Base-by-base conservation (phyloP, 2,329 filamentous ascomycete species). In the Phoma herbarum region DNA sequence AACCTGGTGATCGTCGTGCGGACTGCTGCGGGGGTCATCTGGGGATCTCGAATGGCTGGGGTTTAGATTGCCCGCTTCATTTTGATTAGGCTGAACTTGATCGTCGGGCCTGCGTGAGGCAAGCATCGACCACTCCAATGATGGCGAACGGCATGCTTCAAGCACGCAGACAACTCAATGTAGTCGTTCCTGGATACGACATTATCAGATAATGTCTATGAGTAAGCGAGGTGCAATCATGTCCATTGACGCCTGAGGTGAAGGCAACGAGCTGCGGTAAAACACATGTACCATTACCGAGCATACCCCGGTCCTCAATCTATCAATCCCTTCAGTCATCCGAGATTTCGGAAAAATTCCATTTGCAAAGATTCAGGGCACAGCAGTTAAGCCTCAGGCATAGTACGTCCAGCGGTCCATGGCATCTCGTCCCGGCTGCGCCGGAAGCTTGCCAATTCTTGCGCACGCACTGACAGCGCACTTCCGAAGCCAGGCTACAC, bases 381-480 rank as follows among this genome's bases (percentile, higher is more conserved):
- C 45, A 44, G 44, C 53, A 46, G 52, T 52, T 66, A 63, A 69
- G 63, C 66, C 59, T 68, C 59, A 60, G 59, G 42, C 48, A 52
- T 37, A 59, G 58, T 60, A 66, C 55, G 65, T 63, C 63, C 67
- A 62, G 51, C 47, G 50, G 58, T 60, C 52, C 43, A 48, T 59
- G 73, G 74, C 63, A 71, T 63, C 63, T 63, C 73, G 69, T 75
- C 73, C 74, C 74, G 74, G 67, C 62, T 68, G 57, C 64, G 68
- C 74, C 74, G 74, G 60, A 65, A 68, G 59, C 53, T 63, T 68
- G 45, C 57, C 46, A 59, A 26, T 35, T 60, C 46, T 42, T 61
- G 46, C 52, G 28, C 47, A 59, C 10, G 43, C 31, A 46, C 42
- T n/a, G 20, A 51, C 28, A 37, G 39, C 26, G 56, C 33, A 29